These are phyloP conservation scores for Emmonsiellopsis sp. DNA, from an alignment of 2,329 filamentous ascomycete genomes.

Conservation along the genomic window DNA sequence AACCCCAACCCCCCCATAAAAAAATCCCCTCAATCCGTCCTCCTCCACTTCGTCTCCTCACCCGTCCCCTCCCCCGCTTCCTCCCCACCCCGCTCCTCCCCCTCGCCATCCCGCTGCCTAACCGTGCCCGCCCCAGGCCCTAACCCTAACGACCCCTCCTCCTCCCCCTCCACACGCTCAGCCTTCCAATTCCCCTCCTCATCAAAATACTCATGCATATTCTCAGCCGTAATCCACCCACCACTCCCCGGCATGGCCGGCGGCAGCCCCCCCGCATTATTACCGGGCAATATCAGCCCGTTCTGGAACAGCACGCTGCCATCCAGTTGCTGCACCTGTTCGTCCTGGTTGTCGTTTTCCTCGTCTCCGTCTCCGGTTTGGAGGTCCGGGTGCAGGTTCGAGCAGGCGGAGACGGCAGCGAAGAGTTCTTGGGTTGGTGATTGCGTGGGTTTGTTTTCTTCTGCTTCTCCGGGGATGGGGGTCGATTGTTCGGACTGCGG, in stretches of 20 bases:
- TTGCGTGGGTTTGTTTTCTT: conserved; percentile 21
- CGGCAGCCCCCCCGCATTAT: conserved; percentile 30
- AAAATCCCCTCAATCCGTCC: conserved; percentile 26
- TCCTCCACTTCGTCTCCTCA: conserved; percentile 44
- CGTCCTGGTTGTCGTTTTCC: conserved; percentile 15
- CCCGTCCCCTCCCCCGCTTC: conserved; percentile 16
- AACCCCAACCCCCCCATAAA: conserved; percentile 10
- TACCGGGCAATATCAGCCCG: conserved; percentile 27
- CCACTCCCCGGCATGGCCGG: conserved; percentile 40
- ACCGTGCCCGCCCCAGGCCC: conserved; percentile 33
- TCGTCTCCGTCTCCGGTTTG: conserved; percentile 27
- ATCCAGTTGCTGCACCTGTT: conserved; percentile 4
- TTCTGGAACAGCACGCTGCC: conserved; percentile 24
- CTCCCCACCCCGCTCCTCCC: conserved; percentile 27
- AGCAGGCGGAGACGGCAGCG: conserved; percentile 37
- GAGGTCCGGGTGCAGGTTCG: conserved; percentile 39
- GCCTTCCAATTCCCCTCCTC: conserved; percentile 71
- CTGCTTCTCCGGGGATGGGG: conserved; percentile 9
- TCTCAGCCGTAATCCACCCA: conserved; percentile 70
- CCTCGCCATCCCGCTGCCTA: conserved; percentile 28
- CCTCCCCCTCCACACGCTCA: conserved; percentile 51
- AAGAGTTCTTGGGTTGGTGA: conserved; percentile 34
- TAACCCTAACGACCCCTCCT: conserved; percentile 52
- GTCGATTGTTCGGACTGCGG: conserved; percentile 7
- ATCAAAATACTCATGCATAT: conserved; percentile 76